Base-by-base conservation (phyloP, 495 filamentous ascomycete species). In the Xylaria flabelliformis region DNA sequence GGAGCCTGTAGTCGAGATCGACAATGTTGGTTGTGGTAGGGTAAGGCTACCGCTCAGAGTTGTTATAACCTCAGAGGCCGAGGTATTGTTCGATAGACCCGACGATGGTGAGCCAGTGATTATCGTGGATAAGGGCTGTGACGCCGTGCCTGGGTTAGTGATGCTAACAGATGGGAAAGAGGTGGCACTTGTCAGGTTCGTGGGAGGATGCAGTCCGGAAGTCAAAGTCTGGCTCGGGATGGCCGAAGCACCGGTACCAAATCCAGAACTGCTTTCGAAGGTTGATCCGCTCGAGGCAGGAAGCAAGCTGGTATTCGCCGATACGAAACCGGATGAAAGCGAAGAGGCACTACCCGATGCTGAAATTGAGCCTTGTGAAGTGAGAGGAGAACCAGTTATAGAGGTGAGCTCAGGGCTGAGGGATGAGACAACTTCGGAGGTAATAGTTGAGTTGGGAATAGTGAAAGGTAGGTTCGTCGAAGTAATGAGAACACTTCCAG, bases 271-370 rank as follows among this genome's bases (percentile, higher is more conserved):
- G 42, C 26, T 50, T 15, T 32, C 63, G 26, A 34, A 32, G 1
- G 13, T 21, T n/a, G 26, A 36, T 34, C 63, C 63, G 21, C 63
- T 17, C 15, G 48, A 67, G 17, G 32, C 7, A 36, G 64, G 15
- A 53, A 26, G 63, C 26, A 32, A 42, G n/a, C 42, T 65, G n/a
- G 63, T 65, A n/a, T 65, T 50, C 41, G 41, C 48, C 8, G 67
- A 42, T 1, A 26, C 24, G 24, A 0, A 50, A n/a, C 24, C 26
- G 6, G 41, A 69, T 17, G 66, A 46, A 17, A 46, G 24, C 36
- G 53, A 34, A 24, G 67, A 46, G 1, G 17, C 6, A 29, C 56
- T 63, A 39, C 53, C 29, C 12, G 55, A 51, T 32, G 42, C 39
- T 26, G 55, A 46, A 21, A 61, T 13, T 36, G 67, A 50, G 17